These are phyloP conservation scores for Rhizophagus clarus DNA, from an alignment of 192 early-diverging fungal species.

Conservation along the genomic window DNA sequence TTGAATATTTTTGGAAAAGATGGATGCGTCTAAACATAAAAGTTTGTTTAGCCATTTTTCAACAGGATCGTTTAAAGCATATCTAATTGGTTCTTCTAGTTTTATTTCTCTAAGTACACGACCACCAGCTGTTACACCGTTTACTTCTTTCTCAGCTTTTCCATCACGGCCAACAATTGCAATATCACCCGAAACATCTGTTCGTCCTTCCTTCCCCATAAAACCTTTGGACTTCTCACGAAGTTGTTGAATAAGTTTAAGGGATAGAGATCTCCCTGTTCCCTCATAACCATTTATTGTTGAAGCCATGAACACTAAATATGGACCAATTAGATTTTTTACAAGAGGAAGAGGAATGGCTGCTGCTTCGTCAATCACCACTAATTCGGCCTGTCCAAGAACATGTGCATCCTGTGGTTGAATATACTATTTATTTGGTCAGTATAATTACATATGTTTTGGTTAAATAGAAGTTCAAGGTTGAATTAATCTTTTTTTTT, in stretches of 20 bases:
- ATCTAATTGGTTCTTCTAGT: conserved; percentile 94
- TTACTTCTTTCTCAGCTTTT: conserved; percentile 50
- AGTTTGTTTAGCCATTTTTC: conserved; percentile 96
- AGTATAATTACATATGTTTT: not conserved
- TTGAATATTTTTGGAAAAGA: conserved; percentile 67
- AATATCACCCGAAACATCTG: conserved; percentile 27
- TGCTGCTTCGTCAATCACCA: conserved; percentile 99
- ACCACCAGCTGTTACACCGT: conserved; percentile 49
- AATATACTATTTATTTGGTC: conserved; percentile 70
- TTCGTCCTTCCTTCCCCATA: conserved; percentile 47
- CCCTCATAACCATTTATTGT: conserved; percentile 99
- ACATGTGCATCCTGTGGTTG: conserved; percentile 93
- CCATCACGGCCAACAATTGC: conserved; percentile 59
- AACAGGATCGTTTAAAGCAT: conserved; percentile 81
- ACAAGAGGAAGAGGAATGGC: conserved; percentile 96
- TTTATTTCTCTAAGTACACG: conserved; percentile 89
- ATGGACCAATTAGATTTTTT: conserved; percentile 88
- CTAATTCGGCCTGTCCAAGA: conserved; percentile 93
- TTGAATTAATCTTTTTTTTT: conserved; percentile 22
- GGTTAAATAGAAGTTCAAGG: conserved; percentile 15
- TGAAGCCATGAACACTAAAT: conserved; percentile 97
- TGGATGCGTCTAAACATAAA: conserved; percentile 89
- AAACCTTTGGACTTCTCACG: conserved; percentile 89
- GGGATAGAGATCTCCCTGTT: conserved; percentile 93
- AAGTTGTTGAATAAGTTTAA: conserved; percentile 94